Conservation (phyloP, 257 asterid species). For the Solanum habrochaites region DNA sequence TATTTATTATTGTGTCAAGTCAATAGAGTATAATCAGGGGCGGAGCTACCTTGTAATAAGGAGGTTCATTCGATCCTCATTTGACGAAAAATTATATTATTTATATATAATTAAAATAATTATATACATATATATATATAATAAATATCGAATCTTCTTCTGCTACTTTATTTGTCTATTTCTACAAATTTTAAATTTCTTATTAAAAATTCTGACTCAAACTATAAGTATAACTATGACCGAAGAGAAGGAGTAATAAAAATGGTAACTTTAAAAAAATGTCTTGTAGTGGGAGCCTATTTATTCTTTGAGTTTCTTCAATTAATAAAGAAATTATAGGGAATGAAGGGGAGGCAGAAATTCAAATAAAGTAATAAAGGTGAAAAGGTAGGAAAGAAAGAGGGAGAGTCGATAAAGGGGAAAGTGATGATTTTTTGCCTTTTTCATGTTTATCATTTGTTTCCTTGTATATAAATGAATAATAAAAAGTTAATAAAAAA, state of each 20-base stretch:
- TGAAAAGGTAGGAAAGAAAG: constrained; percentile 11
- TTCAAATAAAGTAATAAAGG: constrained; percentile 34
- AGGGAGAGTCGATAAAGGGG: constrained; percentile 20
- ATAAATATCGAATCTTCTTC: too few species aligned
- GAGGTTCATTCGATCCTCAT: too few species aligned
- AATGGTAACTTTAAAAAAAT: neutral
- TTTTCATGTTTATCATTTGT: constrained; percentile 49
- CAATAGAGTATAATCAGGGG: too few species aligned
- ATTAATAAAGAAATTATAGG: neutral
- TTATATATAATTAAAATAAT: too few species aligned
- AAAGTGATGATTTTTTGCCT: constrained; percentile 25
- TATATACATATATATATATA: too few species aligned
- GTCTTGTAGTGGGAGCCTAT: neutral
- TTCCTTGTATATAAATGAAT: constrained; percentile 26
- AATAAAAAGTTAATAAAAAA: neutral
- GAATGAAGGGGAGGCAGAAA: constrained; percentile 26
- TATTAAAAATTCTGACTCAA: too few species aligned
- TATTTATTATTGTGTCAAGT: neutral
- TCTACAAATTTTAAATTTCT: too few species aligned
- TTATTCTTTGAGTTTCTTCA: neutral
- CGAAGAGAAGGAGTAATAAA: too few species aligned
- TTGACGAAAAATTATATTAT: too few species aligned
- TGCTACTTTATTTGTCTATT: too few species aligned
- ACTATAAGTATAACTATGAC: neutral
- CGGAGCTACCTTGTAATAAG: too few species aligned